A percentile compares a stretch with the other conserved stretches of the same genome.
These are phyloP conservation scores for Trichophyton equinum DNA, from an alignment of 2,329 filamentous ascomycete genomes.

Conservation along the genomic window DNA sequence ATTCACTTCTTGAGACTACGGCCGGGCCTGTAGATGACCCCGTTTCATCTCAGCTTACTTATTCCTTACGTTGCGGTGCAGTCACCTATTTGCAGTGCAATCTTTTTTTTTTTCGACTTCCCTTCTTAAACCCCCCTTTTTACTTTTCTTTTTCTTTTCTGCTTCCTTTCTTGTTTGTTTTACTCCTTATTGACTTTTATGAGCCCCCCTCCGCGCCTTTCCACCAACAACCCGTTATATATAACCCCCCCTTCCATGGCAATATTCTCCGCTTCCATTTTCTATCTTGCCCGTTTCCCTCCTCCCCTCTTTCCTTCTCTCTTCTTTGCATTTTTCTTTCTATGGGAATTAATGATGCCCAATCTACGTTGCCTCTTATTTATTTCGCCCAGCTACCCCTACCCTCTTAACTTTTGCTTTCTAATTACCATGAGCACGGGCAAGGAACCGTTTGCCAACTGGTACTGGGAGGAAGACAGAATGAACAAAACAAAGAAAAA, in stretches of 20 bases:
- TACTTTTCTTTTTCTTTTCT: conserved; percentile 3
- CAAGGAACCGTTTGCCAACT: neutral
- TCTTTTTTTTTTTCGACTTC: conserved; percentile 3
- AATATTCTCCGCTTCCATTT: neutral
- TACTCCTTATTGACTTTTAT: conserved; percentile 3
- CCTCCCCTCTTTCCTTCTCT: neutral
- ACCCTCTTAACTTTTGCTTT: neutral
- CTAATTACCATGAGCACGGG: conserved; percentile 1
- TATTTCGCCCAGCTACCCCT: neutral
- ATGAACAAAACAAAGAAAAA: neutral
- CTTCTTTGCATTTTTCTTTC: neutral
- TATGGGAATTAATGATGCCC: neutral
- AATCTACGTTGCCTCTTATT: neutral
- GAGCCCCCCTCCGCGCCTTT: neutral
- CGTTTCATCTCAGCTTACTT: neutral
- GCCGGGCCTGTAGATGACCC: conserved; percentile 9
- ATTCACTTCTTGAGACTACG: conserved; percentile 7
- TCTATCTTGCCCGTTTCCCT: conserved; percentile 5
- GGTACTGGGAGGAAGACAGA: neutral
- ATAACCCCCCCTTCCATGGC: neutral
- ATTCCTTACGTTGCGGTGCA: conserved; percentile 8
- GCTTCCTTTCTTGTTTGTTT: neutral
- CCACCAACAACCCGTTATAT: neutral
- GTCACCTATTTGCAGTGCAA: conserved; percentile 4
- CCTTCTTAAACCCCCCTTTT: neutral